A percentile compares a stretch with the other conserved stretches of the same genome.
phyloP scores from a whole-genome alignment of 768 basidiomycete species.

The Auricularia auricula-judae region DNA sequence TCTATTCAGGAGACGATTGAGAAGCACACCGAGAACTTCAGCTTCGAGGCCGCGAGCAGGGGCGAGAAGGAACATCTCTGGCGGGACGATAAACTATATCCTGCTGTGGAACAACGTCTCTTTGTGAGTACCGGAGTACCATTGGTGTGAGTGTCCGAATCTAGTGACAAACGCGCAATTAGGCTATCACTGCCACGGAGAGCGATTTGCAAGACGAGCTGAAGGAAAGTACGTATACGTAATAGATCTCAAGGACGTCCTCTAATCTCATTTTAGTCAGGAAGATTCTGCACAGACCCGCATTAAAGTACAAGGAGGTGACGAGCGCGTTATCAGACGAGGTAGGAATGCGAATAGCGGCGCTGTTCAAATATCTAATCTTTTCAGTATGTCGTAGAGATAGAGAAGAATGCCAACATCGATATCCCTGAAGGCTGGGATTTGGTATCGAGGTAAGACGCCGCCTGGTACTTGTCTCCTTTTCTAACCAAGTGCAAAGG shows the following conservation, averaged over 20 bases:
- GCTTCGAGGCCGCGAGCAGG: slow-evolving; percentile 49
- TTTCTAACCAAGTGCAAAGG: slow-evolving; percentile 22
- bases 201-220: slow-evolving; percentile 65
- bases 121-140: neutral
- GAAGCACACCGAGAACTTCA: slow-evolving; percentile 43
- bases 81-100: slow-evolving; percentile 41
- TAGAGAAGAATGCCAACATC: slow-evolving; percentile 46
- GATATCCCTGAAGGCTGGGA: slow-evolving; percentile 46
- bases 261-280: slow-evolving; percentile 38
- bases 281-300: slow-evolving; percentile 59
- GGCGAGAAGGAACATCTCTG: slow-evolving; percentile 66
- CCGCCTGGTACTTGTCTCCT: slow-evolving; percentile 1
- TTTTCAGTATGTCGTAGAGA: slow-evolving; percentile 65
- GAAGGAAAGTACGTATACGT: slow-evolving; percentile 37
- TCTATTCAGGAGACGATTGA: slow-evolving; percentile 43
- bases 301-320: slow-evolving; percentile 42
- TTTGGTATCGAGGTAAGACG: slow-evolving; percentile 48
- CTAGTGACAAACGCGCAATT: neutral
- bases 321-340: slow-evolving; percentile 56
- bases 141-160: too few relatives aligned
- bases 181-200: slow-evolving; percentile 5
- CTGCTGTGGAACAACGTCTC: slow-evolving; percentile 40
- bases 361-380: neutral
- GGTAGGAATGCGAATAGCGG: slow-evolving; percentile 26
- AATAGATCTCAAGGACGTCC: neutral